These are phyloP conservation scores for Amanita phalloides DNA, from an alignment of 768 basidiomycete genomes.

Conservation along the genomic window DNA sequence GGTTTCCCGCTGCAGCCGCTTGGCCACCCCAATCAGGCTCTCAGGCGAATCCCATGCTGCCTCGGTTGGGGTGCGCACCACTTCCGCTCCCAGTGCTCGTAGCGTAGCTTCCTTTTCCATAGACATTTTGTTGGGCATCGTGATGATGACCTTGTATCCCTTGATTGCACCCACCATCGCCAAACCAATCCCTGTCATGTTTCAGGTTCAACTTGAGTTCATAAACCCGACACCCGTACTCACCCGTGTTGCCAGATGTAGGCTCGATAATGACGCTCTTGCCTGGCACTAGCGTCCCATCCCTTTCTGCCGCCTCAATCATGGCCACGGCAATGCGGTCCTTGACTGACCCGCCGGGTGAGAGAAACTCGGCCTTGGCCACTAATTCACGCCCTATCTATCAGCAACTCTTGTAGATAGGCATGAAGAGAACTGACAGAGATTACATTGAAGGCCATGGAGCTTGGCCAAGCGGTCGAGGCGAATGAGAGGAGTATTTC, in stretches of 20 bases:
- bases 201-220: neutral
- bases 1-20: slow-evolving; percentile 64
- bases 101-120: slow-evolving; percentile 90
- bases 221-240: slow-evolving; percentile 4
- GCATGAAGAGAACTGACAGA: slow-evolving; percentile 43
- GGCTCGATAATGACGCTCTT: slow-evolving; percentile 92
- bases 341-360: slow-evolving; percentile 90
- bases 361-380: slow-evolving; percentile 85
- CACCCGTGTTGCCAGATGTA: slow-evolving; percentile 93
- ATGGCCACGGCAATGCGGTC: slow-evolving; percentile 95
- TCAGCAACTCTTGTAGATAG: neutral
- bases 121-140: slow-evolving; percentile 94
- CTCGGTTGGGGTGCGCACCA: slow-evolving; percentile 87
- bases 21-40: slow-evolving; percentile 88
- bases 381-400: slow-evolving; percentile 30
- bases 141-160: slow-evolving; percentile 88
- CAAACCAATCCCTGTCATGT: slow-evolving; percentile 72
- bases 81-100: slow-evolving; percentile 87
- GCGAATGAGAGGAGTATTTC: slow-evolving; percentile 84
- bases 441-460: slow-evolving; percentile 79
- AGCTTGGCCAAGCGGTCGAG: slow-evolving; percentile 68
- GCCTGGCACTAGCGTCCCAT: slow-evolving; percentile 78
- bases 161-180: slow-evolving; percentile 92
- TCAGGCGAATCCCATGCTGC: slow-evolving; percentile 85
- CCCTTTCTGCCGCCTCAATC: slow-evolving; percentile 88